Base-by-base conservation (phyloP, 768 basidiomycete genomes). In the Pseudohyphozyma bogoriensis region DNA sequence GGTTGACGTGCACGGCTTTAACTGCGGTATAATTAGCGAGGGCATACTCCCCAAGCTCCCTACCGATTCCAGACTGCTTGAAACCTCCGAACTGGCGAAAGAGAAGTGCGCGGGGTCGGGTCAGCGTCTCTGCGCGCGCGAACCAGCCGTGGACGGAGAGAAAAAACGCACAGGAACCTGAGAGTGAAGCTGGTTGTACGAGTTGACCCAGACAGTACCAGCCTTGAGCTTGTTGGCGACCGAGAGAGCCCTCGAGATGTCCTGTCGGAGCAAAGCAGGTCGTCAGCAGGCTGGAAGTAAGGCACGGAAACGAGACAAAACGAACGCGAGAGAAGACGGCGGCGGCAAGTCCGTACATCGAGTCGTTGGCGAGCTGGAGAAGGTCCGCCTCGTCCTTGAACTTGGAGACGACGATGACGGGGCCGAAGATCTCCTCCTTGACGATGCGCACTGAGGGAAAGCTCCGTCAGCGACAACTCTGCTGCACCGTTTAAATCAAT, bases 251-350 rank as follows among this genome's bases (percentile, higher is more conserved):
- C 85, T 79, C 65, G 80, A 82, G 76, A 93, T 74, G 74, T 92
- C 79, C n/a, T n/a, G n/a, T n/a, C n/a, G n/a, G n/a, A n/a, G n/a
- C n/a, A n/a, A n/a, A n/a, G n/a, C n/a, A n/a, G n/a, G n/a, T n/a
- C n/a, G n/a, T n/a, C n/a, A n/a, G n/a, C n/a, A n/a, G n/a, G n/a
- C n/a, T n/a, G n/a, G n/a, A n/a, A n/a, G n/a, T n/a, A n/a, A n/a
- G n/a, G n/a, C n/a, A n/a, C n/a, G n/a, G n/a, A n/a, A n/a, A n/a
- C n/a, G n/a, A n/a, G n/a, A n/a, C n/a, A n/a, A n/a, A n/a, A n/a
- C n/a, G n/a, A n/a, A n/a, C n/a, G 69, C 82, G 78, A 37, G 86
- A 83, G 79, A 91, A 95, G 55, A 97, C 83, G 11, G 86, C 85
- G 3, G 86, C 83, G 31, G 62, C 62, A 35, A 64, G 58, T 59